Conservation (phyloP, 2,329 filamentous ascomycete species). For the Colletotrichum musae region DNA sequence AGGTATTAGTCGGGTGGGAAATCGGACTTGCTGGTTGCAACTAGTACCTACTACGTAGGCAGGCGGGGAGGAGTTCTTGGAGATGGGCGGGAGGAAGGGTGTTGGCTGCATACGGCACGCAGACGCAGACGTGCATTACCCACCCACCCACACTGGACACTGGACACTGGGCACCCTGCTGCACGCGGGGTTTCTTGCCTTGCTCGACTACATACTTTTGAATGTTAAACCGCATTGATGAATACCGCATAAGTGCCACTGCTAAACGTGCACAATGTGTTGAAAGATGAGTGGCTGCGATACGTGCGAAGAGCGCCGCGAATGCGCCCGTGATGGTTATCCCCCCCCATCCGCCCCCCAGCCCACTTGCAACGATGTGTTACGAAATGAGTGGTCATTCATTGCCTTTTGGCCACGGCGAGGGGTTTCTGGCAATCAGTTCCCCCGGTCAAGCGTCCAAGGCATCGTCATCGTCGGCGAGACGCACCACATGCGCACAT, state of each 20-base stretch:
- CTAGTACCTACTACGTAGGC: background rate
- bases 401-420: background rate
- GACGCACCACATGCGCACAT: background rate
- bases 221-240: slow-evolving; percentile 29
- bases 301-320: slow-evolving; percentile 11
- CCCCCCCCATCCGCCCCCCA: background rate
- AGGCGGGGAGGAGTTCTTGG: slow-evolving; percentile 4
- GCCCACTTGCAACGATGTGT: slow-evolving; percentile 23
- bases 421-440: slow-evolving; percentile 13
- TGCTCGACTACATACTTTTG: slow-evolving; percentile 15
- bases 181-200: background rate
- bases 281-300: slow-evolving; percentile 28
- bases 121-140: background rate
- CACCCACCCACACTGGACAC: no score
- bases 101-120: slow-evolving; percentile 25
- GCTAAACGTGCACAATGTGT: slow-evolving; percentile 32
- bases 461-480: background rate
- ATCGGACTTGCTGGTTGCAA: background rate
- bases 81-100: slow-evolving; percentile 11
- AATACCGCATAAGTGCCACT: slow-evolving; percentile 20
- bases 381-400: slow-evolving; percentile 22
- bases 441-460: background rate
- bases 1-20: background rate
- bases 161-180: no score
- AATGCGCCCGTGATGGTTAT: background rate